Conservation (phyloP, 2,329 filamentous ascomycete species). For the Setomelanomma holmii region DNA sequence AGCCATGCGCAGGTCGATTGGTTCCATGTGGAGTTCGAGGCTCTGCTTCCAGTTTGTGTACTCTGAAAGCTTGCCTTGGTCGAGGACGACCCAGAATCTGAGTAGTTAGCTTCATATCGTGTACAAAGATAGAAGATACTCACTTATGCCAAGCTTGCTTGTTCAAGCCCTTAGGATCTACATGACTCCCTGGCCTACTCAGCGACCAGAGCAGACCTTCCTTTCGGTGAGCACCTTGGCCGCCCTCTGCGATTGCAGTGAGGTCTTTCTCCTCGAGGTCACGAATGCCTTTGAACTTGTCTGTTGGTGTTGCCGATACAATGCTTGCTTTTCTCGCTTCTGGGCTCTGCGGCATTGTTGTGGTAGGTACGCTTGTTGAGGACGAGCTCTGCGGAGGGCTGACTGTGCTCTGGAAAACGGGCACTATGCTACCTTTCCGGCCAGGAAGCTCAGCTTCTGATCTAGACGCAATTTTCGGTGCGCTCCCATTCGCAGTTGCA, state of each 20-base stretch:
- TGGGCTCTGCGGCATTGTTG: slow-evolving; percentile 37
- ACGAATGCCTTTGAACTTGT: slow-evolving; percentile 86
- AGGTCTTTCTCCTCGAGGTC: slow-evolving; percentile 85
- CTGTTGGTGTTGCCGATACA: slow-evolving; percentile 46
- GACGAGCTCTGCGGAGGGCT: slow-evolving; percentile 36
- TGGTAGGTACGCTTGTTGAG: slow-evolving; percentile 33
- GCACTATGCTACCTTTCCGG: slow-evolving; percentile 42
- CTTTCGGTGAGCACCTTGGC: slow-evolving; percentile 74
- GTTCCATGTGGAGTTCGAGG: slow-evolving; percentile 95
- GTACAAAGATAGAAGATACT: slow-evolving; percentile 47
- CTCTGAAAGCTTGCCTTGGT: slow-evolving; percentile 94
- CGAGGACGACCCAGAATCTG: slow-evolving; percentile 98
- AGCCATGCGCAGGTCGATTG: slow-evolving; percentile 95
- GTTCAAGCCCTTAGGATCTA: slow-evolving; percentile 92
- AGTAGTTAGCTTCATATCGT: slow-evolving; percentile 33
- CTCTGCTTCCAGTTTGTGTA: slow-evolving; percentile 99
- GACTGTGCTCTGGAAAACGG: slow-evolving; percentile 44
- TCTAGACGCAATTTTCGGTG: slow-evolving; percentile 26
- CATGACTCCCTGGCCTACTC: slow-evolving; percentile 90
- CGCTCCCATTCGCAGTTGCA: slow-evolving; percentile 31
- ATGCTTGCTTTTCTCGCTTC: slow-evolving; percentile 34
- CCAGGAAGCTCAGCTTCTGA: slow-evolving; percentile 37
- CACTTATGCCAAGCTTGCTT: slow-evolving; percentile 99
- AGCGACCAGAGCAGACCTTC: slow-evolving; percentile 95
- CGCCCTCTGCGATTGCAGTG: slow-evolving; percentile 54